phyloP scores from a whole-genome alignment of 1,284 basidiomycete species.

The Sporisorium sorghi region DNA sequence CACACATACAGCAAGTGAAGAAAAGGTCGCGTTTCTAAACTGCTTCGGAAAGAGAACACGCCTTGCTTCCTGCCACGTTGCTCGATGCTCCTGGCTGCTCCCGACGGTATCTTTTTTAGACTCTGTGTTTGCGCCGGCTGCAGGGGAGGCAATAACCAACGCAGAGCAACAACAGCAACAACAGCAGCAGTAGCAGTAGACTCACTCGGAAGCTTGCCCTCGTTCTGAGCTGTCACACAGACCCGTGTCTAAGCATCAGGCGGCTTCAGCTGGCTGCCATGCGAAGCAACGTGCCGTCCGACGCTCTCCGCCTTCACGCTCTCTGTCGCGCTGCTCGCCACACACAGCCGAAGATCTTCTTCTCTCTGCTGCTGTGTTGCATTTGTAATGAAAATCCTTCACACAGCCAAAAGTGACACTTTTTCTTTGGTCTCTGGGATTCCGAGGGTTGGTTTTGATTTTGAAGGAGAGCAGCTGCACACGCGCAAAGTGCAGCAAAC shows the following conservation, averaged over 20 bases:
- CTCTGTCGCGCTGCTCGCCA: too few relatives aligned
- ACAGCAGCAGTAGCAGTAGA: too few relatives aligned
- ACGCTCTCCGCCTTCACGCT: too few relatives aligned
- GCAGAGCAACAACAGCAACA: too few relatives aligned
- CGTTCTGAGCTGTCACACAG: background rate
- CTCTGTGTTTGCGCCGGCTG: background rate
- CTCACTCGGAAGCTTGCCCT: background rate
- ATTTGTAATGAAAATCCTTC: background rate
- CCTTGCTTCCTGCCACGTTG: background rate
- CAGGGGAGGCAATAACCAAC: background rate
- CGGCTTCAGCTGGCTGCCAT: background rate
- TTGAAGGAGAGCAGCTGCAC: background rate
- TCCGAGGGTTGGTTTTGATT: background rate
- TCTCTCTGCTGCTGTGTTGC: too few relatives aligned
- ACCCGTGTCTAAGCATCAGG: background rate
- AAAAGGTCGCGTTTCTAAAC: too few relatives aligned
- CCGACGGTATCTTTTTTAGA: background rate
- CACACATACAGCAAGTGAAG: too few relatives aligned
- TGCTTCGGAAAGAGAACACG: too few relatives aligned
- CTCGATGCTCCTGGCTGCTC: background rate
- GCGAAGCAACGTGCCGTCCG: too few relatives aligned
- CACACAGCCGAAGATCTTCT: too few relatives aligned
- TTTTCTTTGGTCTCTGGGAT: background rate
- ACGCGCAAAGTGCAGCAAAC: background rate
- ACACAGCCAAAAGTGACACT: constrained; percentile 3